Percentiles rank a stretch among this genome's conserved stretches.
These are phyloP conservation scores for Suillus paluster DNA, from an alignment of 768 basidiomycete species.

Conservation along the genomic window DNA sequence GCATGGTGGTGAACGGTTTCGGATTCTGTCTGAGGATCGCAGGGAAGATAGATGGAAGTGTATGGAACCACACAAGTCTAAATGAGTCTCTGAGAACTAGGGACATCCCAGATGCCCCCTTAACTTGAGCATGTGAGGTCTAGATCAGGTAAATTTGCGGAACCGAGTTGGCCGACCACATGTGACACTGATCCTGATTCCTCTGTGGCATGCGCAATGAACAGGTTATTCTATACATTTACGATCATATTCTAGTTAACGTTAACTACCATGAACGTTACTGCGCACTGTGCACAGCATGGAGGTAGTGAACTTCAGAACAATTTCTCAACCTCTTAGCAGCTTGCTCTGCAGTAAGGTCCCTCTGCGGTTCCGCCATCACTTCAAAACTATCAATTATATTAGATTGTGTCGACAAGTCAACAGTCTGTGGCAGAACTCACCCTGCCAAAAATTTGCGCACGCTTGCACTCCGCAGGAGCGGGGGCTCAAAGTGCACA, in stretches of 20 bases:
- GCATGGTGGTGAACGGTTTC: slow-evolving; percentile 27
- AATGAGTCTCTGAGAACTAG: not conserved
- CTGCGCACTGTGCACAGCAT: slow-evolving; percentile 11
- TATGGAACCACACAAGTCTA: not conserved
- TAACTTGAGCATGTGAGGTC: not conserved
- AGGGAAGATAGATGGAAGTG: not conserved
- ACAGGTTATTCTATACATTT: too few relatives aligned
- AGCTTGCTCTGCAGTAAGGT: slow-evolving; percentile 89
- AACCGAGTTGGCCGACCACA: too few relatives aligned
- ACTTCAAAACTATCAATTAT: slow-evolving; percentile 70
- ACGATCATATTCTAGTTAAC: too few relatives aligned
- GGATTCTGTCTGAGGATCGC: not conserved
- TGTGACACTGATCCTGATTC: too few relatives aligned
- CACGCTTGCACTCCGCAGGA: slow-evolving; percentile 80
- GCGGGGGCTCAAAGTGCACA: slow-evolving; percentile 84
- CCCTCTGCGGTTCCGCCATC: slow-evolving; percentile 89
- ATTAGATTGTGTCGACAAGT: slow-evolving; percentile 6
- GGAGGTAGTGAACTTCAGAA: slow-evolving; percentile 64
- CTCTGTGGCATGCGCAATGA: too few relatives aligned
- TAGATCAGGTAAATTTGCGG: too few relatives aligned
- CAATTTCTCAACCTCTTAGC: slow-evolving; percentile 63
- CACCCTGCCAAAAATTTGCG: slow-evolving; percentile 92
- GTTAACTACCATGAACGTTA: too few relatives aligned
- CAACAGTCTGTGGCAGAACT: slow-evolving; percentile 26
- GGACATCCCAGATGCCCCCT: not conserved